Conservation (phyloP, 441 rosid genomes). For the Populus hybrid region DNA sequence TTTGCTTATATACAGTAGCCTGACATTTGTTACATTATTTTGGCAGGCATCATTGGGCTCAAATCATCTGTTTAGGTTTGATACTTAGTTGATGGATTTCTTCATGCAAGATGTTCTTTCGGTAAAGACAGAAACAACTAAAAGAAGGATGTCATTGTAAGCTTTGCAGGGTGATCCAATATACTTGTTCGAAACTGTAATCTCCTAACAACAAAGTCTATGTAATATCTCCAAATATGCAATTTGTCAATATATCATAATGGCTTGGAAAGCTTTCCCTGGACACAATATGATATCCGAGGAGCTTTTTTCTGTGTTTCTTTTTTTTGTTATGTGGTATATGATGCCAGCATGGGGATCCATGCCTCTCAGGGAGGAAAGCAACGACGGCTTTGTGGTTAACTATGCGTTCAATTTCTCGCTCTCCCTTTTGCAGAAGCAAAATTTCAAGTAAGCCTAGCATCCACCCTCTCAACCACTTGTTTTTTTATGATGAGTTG, state of each 20-base stretch:
- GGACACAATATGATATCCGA: no score
- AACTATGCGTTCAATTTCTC: no score
- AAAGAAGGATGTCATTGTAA: not conserved
- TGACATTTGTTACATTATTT: constrained; percentile 18
- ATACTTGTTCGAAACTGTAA: not conserved
- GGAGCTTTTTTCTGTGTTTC: not conserved
- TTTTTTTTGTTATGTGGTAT: not conserved
- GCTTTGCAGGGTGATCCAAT: not conserved
- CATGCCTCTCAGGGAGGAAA: no score
- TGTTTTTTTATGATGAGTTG: constrained; percentile 90
- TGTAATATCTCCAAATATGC: not conserved
- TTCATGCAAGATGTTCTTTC: not conserved
- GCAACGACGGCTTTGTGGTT: no score
- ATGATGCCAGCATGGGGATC: no score
- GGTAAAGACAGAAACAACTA: not conserved
- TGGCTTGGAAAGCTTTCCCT: not conserved
- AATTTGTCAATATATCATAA: not conserved
- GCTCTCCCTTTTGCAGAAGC: not conserved
- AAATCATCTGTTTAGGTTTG: constrained; percentile 56
- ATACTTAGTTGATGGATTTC: constrained; percentile 12
- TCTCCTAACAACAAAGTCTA: not conserved
- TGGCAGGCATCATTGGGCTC: constrained; percentile 81
- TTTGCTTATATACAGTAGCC: constrained; percentile 4
- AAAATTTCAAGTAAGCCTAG: no score
- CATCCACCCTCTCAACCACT: constrained; percentile 86